Percentiles rank a stretch among this genome's conserved stretches.
Evolutionary conservation across 2,329 filamentous ascomycete genomes (phyloP).

Genomic region (Grosmannia clavigera): DNA sequence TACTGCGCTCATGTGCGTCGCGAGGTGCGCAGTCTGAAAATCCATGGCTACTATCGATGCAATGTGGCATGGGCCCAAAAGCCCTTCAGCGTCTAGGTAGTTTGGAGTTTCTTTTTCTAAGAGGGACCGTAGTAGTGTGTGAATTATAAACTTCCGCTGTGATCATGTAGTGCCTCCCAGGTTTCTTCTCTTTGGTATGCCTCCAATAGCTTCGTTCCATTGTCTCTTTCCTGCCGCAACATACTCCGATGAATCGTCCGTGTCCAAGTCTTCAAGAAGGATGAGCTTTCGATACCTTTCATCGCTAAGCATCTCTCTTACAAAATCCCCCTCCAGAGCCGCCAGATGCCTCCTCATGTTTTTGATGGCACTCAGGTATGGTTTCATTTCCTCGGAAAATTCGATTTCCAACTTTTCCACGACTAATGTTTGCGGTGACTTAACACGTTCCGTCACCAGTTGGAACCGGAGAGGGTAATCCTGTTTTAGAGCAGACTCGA

Average conservation of each 20-base stretch:
- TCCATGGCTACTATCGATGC: constrained; percentile 7
- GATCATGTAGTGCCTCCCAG: too few relatives aligned
- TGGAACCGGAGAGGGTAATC: neutral
- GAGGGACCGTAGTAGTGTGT: too few relatives aligned
- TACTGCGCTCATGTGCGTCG: constrained; percentile 9
- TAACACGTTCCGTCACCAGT: neutral
- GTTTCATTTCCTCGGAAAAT: neutral
- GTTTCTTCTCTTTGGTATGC: neutral
- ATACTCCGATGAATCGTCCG: neutral
- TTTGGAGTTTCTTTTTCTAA: too few relatives aligned
- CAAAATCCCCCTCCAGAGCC: neutral
- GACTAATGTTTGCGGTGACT: neutral
- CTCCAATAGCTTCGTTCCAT: neutral
- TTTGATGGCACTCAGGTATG: neutral
- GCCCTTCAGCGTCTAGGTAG: neutral
- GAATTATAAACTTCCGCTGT: too few relatives aligned
- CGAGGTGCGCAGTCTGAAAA: constrained; percentile 8
- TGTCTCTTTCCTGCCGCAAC: neutral
- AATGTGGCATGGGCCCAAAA: constrained; percentile 10
- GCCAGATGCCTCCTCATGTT: neutral
- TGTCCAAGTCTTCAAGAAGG: neutral
- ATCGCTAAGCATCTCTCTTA: neutral
- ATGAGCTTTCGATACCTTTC: neutral
- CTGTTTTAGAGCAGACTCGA: neutral
- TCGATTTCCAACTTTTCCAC: neutral